Conservation (phyloP, 2,329 filamentous ascomycete species). For the Elsinoe batatas region DNA sequence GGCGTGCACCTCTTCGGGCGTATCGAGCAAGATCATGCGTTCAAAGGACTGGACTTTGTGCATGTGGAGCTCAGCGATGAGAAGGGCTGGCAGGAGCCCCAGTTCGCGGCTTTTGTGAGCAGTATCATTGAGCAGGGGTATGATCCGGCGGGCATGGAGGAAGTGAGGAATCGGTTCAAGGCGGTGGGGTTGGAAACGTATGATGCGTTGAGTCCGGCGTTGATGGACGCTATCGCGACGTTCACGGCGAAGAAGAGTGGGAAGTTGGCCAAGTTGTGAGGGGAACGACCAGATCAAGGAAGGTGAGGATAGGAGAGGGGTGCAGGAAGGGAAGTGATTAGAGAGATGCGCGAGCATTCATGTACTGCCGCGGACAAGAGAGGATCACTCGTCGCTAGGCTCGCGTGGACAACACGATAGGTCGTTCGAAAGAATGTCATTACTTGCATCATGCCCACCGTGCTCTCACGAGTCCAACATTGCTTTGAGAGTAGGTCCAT, state of each 20-base stretch:
- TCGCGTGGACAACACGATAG: too few species aligned
- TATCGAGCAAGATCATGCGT: constrained; percentile 55
- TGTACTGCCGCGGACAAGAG: too few species aligned
- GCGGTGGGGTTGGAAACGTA: constrained; percentile 50
- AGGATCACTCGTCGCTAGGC: too few species aligned
- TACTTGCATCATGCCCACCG: too few species aligned
- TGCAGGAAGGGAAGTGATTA: too few species aligned
- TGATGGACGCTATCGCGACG: constrained; percentile 46
- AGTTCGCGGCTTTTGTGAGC: constrained; percentile 59
- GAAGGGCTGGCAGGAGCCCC: constrained; percentile 61
- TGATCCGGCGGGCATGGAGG: constrained; percentile 44
- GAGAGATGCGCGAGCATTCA: too few species aligned
- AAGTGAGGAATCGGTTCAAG: constrained; percentile 46
- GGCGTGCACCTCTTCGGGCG: constrained; percentile 55
- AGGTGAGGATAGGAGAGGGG: too few species aligned
- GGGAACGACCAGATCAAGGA: background rate
- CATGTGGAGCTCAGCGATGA: constrained; percentile 51
- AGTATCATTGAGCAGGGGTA: constrained; percentile 61
- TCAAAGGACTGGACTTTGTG: constrained; percentile 61
- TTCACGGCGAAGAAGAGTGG: constrained; percentile 10
- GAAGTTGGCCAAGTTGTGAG: constrained; percentile 6
- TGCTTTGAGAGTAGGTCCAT: too few species aligned
- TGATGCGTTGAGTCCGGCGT: constrained; percentile 49
- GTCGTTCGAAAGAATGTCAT: too few species aligned
- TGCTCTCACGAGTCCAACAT: too few species aligned